Conservation (phyloP, 1,139 yeast species). For the Candida albicans region DNA sequence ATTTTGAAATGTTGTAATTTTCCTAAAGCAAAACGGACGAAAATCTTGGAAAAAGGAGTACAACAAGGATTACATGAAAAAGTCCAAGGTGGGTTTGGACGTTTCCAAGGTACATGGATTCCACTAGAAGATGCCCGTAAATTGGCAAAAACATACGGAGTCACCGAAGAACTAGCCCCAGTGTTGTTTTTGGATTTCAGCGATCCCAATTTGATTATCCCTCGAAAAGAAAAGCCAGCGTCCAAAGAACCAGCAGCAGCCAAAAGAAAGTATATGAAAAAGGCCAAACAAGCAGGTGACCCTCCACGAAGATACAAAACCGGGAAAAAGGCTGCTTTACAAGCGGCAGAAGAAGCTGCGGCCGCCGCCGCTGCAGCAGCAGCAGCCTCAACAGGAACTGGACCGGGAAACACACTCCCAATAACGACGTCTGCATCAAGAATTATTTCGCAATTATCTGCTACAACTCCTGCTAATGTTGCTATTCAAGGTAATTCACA, state of each 20-base stretch:
- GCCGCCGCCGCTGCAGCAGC: slow-evolving; percentile 12
- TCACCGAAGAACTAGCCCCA: slow-evolving; percentile 55
- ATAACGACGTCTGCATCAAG: background rate
- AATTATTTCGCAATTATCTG: background rate
- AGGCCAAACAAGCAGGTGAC: slow-evolving; percentile 35
- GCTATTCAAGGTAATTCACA: background rate
- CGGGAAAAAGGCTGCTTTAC: slow-evolving; percentile 16
- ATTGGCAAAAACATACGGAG: slow-evolving; percentile 54
- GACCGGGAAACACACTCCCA: background rate
- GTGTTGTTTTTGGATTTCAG: slow-evolving; percentile 50
- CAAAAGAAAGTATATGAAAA: slow-evolving; percentile 46
- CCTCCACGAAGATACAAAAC: slow-evolving; percentile 35
- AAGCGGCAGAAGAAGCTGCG: slow-evolving; percentile 14
- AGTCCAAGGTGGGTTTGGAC: slow-evolving; percentile 96
- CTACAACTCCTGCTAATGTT: background rate
- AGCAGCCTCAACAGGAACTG: slow-evolving; percentile 1
- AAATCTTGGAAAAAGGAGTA: slow-evolving; percentile 88
- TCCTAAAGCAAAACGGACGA: slow-evolving; percentile 90
- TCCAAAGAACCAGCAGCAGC: slow-evolving; percentile 47
- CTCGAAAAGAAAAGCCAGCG: slow-evolving; percentile 45
- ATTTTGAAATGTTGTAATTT: slow-evolving; percentile 91
- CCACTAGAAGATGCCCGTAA: slow-evolving; percentile 64
- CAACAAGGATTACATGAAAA: slow-evolving; percentile 86
- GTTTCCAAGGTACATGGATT: slow-evolving; percentile 98
- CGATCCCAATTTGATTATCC: slow-evolving; percentile 49